These are phyloP conservation scores for Heterobasidion irregulare DNA, from an alignment of 1,284 basidiomycete genomes.

Conservation along the genomic window DNA sequence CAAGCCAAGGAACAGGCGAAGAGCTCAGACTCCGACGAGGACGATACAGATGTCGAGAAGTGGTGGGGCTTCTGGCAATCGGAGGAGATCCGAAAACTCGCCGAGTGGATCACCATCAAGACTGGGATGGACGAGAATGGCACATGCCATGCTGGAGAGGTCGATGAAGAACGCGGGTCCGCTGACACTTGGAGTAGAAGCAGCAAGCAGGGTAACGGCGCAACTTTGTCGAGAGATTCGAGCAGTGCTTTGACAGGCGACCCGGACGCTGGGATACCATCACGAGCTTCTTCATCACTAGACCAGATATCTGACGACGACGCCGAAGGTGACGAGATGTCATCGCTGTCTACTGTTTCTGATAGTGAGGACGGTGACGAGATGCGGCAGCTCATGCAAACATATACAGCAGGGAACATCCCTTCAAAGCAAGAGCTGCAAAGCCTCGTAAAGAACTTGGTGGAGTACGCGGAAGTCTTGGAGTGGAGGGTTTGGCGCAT, in stretches of 20 bases:
- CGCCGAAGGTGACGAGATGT: constrained; percentile 9
- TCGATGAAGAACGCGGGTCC: background rate
- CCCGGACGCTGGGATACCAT: background rate
- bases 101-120: constrained; percentile 52
- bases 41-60: constrained; percentile 24
- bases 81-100: constrained; percentile 53
- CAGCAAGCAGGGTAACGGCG: background rate
- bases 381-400: constrained; percentile 1
- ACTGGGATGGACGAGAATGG: constrained; percentile 19
- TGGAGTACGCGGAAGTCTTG: constrained; percentile 24
- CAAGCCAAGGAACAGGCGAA: constrained; percentile 14
- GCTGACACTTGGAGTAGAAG: background rate
- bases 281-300: constrained; percentile 8
- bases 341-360: constrained; percentile 16
- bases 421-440: constrained; percentile 18
- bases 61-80: constrained; percentile 75
- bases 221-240: background rate
- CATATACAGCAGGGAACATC: constrained; percentile 7
- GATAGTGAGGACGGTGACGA: constrained; percentile 10
- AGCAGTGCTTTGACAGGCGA: background rate
- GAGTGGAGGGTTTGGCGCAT: constrained; percentile 26
- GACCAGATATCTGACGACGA: constrained; percentile 6
- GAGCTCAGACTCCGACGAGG: constrained; percentile 20
- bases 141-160: background rate
- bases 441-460: constrained; percentile 19